phyloP scores from a whole-genome alignment of 2,329 filamentous ascomycete genomes.

The Bretziella fagacearum region DNA sequence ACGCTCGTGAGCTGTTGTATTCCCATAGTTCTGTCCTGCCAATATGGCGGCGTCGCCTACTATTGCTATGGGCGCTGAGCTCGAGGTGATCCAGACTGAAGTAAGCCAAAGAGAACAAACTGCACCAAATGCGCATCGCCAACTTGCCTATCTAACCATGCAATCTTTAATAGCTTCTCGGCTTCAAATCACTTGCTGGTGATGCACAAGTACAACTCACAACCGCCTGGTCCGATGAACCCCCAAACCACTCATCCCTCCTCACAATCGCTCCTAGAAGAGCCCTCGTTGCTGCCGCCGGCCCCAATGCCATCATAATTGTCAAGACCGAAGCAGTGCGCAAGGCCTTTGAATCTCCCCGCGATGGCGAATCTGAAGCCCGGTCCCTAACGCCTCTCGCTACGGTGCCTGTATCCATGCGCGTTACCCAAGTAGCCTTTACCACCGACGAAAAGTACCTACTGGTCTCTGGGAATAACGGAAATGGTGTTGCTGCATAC shows the following conservation, averaged over 20 bases:
- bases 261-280: slow-evolving; percentile 65
- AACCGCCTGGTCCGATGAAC: slow-evolving; percentile 58
- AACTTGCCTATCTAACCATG: slow-evolving; percentile 6
- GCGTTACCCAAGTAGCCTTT: slow-evolving; percentile 78
- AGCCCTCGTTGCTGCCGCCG: slow-evolving; percentile 73
- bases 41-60: slow-evolving; percentile 13
- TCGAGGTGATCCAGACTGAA: slow-evolving; percentile 70
- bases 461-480: slow-evolving; percentile 63
- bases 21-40: no score
- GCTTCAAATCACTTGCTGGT: slow-evolving; percentile 63
- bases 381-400: slow-evolving; percentile 57
- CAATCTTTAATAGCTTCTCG: slow-evolving; percentile 39
- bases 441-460: slow-evolving; percentile 77
- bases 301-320: slow-evolving; percentile 62
- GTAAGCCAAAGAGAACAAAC: no score
- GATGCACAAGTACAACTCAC: slow-evolving; percentile 73
- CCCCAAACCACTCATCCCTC: slow-evolving; percentile 62
- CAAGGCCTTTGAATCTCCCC: slow-evolving; percentile 49
- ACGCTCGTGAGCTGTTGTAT: no score
- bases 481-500: slow-evolving; percentile 71
- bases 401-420: slow-evolving; percentile 52
- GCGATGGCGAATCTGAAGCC: slow-evolving; percentile 45
- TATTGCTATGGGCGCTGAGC: slow-evolving; percentile 38
- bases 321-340: slow-evolving; percentile 63
- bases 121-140: no score